These are phyloP conservation scores for Cadophora sp. DNA, from an alignment of 2,329 filamentous ascomycete genomes.

Conservation along the genomic window DNA sequence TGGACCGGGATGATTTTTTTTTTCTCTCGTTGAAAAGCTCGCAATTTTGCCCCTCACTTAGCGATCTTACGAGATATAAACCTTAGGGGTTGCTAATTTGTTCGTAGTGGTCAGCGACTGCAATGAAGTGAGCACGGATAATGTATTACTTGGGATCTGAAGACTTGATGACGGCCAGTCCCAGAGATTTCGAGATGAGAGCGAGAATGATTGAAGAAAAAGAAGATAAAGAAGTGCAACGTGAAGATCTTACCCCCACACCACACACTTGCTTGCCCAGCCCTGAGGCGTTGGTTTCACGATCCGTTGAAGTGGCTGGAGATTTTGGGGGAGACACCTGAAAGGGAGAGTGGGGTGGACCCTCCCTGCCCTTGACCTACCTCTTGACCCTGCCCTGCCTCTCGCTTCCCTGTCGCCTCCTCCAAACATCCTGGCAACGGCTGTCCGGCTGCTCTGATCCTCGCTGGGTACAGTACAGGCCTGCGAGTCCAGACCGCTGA, in stretches of 20 bases:
- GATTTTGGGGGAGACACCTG: neutral
- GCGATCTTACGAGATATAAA: slow-evolving; percentile 6
- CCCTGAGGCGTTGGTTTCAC: slow-evolving; percentile 12
- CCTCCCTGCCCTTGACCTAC: too few relatives aligned
- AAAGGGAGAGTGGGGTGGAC: neutral
- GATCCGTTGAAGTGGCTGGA: slow-evolving; percentile 6
- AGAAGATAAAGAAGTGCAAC: neutral
- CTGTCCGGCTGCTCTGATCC: neutral
- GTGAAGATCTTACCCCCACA: neutral
- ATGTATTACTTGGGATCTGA: neutral
- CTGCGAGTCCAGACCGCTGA: neutral
- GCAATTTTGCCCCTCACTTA: slow-evolving; percentile 1
- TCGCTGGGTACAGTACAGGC: too few relatives aligned
- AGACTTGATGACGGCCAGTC: neutral
- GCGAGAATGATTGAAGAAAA: too few relatives aligned
- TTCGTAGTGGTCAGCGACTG: neutral
- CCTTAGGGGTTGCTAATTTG: neutral
- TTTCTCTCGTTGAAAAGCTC: slow-evolving; percentile 6
- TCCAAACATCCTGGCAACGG: neutral
- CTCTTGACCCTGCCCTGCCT: too few relatives aligned
- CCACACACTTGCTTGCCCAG: neutral
- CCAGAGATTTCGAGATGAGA: neutral
- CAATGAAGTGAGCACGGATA: neutral
- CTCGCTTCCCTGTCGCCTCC: neutral
- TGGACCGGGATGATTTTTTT: neutral